Evolutionary conservation across 331 rosid species (phyloP).

Genomic region (Malus hybrid): DNA sequence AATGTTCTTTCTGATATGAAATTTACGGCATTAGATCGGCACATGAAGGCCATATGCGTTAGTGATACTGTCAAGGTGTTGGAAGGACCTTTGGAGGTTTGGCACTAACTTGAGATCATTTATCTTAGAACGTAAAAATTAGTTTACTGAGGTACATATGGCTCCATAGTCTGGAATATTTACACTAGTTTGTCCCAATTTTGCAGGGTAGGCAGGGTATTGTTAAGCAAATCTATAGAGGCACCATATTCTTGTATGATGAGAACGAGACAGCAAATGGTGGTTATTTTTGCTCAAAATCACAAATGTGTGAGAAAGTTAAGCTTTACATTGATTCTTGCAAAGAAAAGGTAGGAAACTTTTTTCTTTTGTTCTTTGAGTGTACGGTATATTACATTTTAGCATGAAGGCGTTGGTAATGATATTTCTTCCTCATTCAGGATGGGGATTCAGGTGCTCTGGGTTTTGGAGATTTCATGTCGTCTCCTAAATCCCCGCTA

Average conservation of each 20-base stretch:
- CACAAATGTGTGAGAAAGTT: constrained; percentile 76
- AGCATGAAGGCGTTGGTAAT: background rate
- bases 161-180: constrained; percentile 1
- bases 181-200: constrained; percentile 9
- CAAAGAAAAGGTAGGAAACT: constrained; percentile 56
- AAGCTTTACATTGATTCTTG: constrained; percentile 38
- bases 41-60: constrained; percentile 46
- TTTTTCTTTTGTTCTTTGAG: background rate
- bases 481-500: constrained; percentile 83
- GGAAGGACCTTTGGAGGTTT: constrained; percentile 73
- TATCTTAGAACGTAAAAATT: background rate
- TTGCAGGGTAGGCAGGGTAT: constrained; percentile 84
- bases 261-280: constrained; percentile 62
- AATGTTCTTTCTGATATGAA: constrained; percentile 52
- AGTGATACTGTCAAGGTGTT: constrained; percentile 62
- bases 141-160: background rate
- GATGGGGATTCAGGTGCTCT: constrained; percentile 45
- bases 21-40: constrained; percentile 70
- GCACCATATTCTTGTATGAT: constrained; percentile 59
- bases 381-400: background rate
- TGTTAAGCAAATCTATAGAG: constrained; percentile 70
- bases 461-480: constrained; percentile 52
- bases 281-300: constrained; percentile 70
- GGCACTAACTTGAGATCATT: constrained; percentile 12
- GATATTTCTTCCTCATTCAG: constrained; percentile 30